These are phyloP conservation scores for Eutypa lata DNA, from an alignment of 2,329 filamentous ascomycete species.

Conservation along the genomic window DNA sequence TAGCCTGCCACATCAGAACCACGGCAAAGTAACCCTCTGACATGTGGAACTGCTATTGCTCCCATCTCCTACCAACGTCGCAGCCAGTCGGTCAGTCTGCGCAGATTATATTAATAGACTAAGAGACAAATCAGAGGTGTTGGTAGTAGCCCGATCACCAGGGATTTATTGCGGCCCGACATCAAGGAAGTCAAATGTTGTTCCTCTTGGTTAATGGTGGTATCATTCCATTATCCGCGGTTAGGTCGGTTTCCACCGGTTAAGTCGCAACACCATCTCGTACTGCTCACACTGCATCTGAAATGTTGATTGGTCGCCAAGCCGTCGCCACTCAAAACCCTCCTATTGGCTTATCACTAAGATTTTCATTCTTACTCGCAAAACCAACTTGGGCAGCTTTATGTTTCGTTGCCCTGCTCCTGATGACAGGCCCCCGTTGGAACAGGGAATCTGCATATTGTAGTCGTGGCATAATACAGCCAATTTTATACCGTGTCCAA, in stretches of 20 bases:
- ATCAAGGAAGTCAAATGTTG: too few species aligned
- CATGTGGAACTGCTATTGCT: not conserved
- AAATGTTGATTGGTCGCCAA: not conserved
- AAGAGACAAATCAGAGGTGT: not conserved
- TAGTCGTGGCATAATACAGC: not conserved
- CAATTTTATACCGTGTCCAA: not conserved
- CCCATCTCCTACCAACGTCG: not conserved
- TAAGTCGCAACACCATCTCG: not conserved
- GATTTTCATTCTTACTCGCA: not conserved
- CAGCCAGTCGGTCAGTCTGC: not conserved
- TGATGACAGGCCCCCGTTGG: not conserved
- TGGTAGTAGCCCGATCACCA: too few species aligned
- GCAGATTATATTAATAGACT: not conserved
- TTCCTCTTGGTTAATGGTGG: too few species aligned
- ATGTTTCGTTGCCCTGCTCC: not conserved
- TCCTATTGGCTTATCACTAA: not conserved
- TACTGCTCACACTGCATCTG: too few species aligned
- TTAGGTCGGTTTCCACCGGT: not conserved
- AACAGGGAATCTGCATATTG: not conserved
- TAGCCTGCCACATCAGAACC: not conserved
- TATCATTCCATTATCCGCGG: not conserved
- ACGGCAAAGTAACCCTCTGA: not conserved
- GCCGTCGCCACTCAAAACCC: not conserved
- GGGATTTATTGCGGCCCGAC: too few species aligned
- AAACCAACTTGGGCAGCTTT: not conserved